Evolutionary conservation across 75 land plant genomes (phyloP).

Genomic region (Pinus tabuliformis): DNA sequence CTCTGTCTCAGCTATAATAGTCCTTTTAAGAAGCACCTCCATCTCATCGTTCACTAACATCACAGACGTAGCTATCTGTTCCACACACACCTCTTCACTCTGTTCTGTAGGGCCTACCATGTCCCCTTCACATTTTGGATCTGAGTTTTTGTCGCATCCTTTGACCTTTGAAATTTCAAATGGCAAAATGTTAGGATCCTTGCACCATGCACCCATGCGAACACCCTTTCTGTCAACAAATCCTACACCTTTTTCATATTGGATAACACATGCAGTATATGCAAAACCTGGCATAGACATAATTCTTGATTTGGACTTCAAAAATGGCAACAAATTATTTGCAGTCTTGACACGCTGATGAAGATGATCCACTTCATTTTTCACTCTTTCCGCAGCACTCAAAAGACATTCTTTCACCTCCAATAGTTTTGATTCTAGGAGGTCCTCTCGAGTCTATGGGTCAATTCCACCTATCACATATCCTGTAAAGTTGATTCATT

Average conservation of each 20-base stretch:
- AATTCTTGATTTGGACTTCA: slow-evolving; percentile 67
- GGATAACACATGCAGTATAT: slow-evolving; percentile 64
- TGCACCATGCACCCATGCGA: slow-evolving; percentile 60
- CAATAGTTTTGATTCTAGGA: too few relatives aligned
- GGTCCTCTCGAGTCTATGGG: too few relatives aligned
- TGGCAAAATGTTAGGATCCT: slow-evolving; percentile 40
- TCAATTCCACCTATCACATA: too few relatives aligned
- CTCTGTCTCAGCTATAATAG: slow-evolving; percentile 72
- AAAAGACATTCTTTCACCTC: too few relatives aligned
- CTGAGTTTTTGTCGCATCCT: neutral
- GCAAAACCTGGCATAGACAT: slow-evolving; percentile 72
- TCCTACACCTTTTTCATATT: slow-evolving; percentile 58
- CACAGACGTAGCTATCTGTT: slow-evolving; percentile 42
- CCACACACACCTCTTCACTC: slow-evolving; percentile 52
- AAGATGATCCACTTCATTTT: too few relatives aligned
- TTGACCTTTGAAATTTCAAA: slow-evolving; percentile 29
- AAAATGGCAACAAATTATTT: slow-evolving; percentile 45
- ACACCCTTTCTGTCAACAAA: slow-evolving; percentile 56
- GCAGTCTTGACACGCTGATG: too few relatives aligned
- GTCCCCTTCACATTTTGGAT: slow-evolving; percentile 5
- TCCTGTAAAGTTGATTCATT: too few relatives aligned
- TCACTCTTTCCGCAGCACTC: too few relatives aligned
- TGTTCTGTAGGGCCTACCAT: slow-evolving; percentile 28
- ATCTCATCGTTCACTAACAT: slow-evolving; percentile 68
- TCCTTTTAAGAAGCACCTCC: slow-evolving; percentile 73